phyloP scores from a whole-genome alignment of 345 rosid genomes.

The Sonneratia alba region DNA sequence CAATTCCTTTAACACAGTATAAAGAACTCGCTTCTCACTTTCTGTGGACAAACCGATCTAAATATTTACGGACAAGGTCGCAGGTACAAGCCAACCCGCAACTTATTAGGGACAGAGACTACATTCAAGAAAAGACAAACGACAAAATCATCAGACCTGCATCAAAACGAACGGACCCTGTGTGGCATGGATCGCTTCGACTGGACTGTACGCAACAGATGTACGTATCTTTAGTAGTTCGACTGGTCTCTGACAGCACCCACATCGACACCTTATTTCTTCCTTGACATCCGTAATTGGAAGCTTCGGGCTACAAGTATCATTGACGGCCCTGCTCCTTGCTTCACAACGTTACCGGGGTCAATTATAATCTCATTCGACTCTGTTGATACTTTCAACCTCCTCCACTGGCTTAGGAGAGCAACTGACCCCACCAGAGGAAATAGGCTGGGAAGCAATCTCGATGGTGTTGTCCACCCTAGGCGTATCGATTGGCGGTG shows the following conservation, averaged over 20 bases:
- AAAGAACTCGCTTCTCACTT: neutral
- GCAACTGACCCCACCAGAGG: neutral
- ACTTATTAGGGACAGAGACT: neutral
- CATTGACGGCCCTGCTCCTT: neutral
- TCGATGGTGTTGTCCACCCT: conserved; percentile 12
- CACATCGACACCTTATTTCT: neutral
- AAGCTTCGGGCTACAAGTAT: neutral
- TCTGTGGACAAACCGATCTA: neutral
- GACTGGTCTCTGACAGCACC: neutral
- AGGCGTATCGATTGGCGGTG: conserved; percentile 15
- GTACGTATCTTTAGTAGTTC: neutral
- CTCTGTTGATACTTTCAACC: conserved; percentile 5
- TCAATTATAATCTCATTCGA: conserved; percentile 21
- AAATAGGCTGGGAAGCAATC: conserved; percentile 15
- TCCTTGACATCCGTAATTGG: neutral
- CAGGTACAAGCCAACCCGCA: neutral
- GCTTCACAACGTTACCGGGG: neutral
- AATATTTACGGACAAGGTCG: neutral
- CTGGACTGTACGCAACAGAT: neutral
- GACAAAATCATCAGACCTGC: neutral
- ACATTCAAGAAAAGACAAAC: too few species aligned
- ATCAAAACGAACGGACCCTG: neutral
- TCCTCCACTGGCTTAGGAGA: too few species aligned
- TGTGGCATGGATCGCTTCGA: too few species aligned
- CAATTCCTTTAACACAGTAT: neutral